Evolutionary conservation across 352 stramenopile genomes (phyloP), one percentile per base, ranked within the genome.

Genomic region (Phytopythium litorale): DNA sequence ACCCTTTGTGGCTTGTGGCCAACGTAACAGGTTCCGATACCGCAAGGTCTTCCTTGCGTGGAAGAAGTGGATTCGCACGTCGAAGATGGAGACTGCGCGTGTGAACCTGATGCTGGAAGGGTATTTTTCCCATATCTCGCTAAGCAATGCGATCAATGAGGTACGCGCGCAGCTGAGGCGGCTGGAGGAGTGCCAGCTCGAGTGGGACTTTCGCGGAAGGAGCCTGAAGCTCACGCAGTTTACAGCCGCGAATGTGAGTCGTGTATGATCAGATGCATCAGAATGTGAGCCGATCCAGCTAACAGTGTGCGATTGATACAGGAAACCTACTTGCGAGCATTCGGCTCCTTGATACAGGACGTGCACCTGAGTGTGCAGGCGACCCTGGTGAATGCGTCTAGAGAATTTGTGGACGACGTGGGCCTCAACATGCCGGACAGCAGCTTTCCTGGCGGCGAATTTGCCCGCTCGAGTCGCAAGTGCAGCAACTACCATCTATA

Each of bases 401-500:
- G 69, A 5, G 60, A 69, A 9, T 80, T 72, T 57, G 58, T 90
- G 16, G 65, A 67, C 15, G 79, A 63, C 32, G 77, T 53, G 19
- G 64, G 80, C 0, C 13, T 28, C 21, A 16, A 28, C 1, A 64
- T 73, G 12, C 42, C 76, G 4, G 68, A 81, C 21, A 72, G 68
- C 8, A 67, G 69, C 1, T 82, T 87, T 50, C 75, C 78, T 11
- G 78, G 75, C 0, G 65, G 87, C 25, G 70, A 87, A 42, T 86
- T 87, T 21, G 76, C 76, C 2, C 32, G 82, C 6, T 84, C 75
- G 5, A 84, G 68, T 7, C 72, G 76, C 6, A 87, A 81, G 52
- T 88, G 81, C 61, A 87, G 76, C 62, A 87, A 86, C 49, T 82
- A 67, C 19, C 70, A 82, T 42, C 73, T 87, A 19, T 84, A 86